phyloP scores from a whole-genome alignment of 2,329 filamentous ascomycete species.

The Blastomyces silverae region DNA sequence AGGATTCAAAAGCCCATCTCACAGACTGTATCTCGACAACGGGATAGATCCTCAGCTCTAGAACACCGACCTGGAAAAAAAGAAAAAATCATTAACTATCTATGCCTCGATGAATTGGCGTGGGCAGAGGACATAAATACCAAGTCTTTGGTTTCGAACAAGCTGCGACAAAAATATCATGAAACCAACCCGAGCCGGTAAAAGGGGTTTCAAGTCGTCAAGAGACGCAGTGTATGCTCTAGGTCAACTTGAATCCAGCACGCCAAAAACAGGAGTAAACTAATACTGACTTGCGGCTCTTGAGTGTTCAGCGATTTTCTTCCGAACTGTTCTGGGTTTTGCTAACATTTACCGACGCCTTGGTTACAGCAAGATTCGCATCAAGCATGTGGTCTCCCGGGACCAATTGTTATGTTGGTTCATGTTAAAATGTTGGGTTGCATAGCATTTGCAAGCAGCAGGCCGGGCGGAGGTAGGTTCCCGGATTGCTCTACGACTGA shows the following conservation, averaged over 20 bases:
- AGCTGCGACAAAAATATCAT: not conserved
- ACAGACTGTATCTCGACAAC: not conserved
- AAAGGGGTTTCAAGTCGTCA: not conserved
- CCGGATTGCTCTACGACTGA: not conserved
- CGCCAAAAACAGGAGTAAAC: not conserved
- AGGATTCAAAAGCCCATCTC: not conserved
- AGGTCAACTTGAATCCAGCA: not conserved
- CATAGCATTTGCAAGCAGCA: not conserved
- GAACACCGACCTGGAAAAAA: not conserved
- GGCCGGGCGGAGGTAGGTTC: not conserved
- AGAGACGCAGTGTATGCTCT: not conserved
- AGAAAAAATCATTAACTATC: not conserved
- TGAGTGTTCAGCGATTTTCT: not conserved
- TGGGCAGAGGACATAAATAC: not conserved
- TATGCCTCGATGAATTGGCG: not conserved
- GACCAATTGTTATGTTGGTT: not conserved
- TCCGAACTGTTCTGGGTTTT: not conserved
- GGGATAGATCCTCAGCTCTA: not conserved
- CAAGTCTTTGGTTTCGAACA: not conserved
- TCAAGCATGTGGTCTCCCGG: not conserved
- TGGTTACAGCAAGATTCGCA: not conserved
- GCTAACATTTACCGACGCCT: not conserved
- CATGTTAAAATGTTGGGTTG: not conserved
- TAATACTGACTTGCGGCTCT: not conserved
- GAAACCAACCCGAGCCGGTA: not conserved